phyloP scores from a whole-genome alignment of 1,139 yeast genomes.

The Yarrowia galli region DNA sequence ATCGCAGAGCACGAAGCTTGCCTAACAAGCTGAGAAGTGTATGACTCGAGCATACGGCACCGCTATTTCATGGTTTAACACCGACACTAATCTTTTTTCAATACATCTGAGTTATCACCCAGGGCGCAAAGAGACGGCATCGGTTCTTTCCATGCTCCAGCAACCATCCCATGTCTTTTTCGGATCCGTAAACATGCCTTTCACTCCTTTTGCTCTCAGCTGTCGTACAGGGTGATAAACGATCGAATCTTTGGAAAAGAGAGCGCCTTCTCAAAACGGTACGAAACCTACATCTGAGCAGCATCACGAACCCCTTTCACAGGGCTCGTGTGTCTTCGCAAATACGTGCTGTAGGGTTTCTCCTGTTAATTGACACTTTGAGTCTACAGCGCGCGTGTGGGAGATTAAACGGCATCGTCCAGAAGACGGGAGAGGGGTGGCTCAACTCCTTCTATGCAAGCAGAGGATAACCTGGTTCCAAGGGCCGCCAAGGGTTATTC shows the following conservation, averaged over 20 bases:
- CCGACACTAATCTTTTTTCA: constrained; percentile 11
- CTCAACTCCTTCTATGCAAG: constrained; percentile 28
- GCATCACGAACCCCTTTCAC: neutral
- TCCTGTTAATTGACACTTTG: constrained; percentile 9
- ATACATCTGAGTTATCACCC: neutral
- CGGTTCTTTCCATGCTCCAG: neutral
- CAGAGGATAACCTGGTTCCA: neutral
- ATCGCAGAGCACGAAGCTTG: neutral
- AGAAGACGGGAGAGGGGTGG: constrained; percentile 4
- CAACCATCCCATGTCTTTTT: neutral
- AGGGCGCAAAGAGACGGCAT: no score
- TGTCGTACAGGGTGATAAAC: neutral
- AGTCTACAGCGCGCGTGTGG: constrained; percentile 13
- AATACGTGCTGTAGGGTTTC: constrained; percentile 24
- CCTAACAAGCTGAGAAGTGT: neutral
- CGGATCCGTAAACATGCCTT: neutral
- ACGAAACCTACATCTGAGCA: neutral
- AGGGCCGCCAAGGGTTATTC: neutral
- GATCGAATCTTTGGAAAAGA: neutral
- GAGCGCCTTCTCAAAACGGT: neutral
- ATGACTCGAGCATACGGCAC: constrained; percentile 22
- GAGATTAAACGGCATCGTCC: constrained; percentile 15
- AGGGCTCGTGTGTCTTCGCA: no score
- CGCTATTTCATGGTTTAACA: constrained; percentile 14
- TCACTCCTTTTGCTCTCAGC: neutral